Conservation (phyloP, 1,284 basidiomycete species). For the Boletus smithii region DNA sequence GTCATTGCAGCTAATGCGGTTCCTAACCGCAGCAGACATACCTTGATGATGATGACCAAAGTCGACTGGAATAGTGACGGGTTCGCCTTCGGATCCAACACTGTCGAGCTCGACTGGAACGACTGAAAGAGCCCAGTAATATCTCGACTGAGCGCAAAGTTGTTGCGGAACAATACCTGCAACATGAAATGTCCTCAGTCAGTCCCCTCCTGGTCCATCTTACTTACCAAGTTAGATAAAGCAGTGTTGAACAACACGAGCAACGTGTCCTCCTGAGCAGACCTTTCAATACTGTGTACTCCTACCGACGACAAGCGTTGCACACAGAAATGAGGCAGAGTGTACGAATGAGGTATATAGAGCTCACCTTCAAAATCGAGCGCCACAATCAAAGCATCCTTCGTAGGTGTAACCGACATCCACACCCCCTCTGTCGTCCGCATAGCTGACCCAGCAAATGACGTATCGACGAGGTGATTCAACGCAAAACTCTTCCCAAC, state of each 20-base stretch:
- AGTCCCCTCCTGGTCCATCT: background rate
- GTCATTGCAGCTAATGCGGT: too few relatives aligned
- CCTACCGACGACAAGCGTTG: conserved; percentile 34
- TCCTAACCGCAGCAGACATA: conserved; percentile 7
- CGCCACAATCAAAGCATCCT: conserved; percentile 51
- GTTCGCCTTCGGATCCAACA: conserved; percentile 57
- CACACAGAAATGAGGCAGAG: background rate
- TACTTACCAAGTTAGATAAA: conserved; percentile 49
- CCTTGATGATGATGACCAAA: conserved; percentile 63
- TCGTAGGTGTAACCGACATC: conserved; percentile 65
- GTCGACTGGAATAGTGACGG: conserved; percentile 57
- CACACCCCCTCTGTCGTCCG: conserved; percentile 64
- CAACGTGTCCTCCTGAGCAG: conserved; percentile 60
- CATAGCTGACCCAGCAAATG: conserved; percentile 66
- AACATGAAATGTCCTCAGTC: background rate
- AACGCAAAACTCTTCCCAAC: conserved; percentile 62
- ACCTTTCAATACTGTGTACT: conserved; percentile 61
- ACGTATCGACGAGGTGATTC: conserved; percentile 62
- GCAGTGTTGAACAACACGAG: conserved; percentile 64
- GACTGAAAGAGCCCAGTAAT: conserved; percentile 61
- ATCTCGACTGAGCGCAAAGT: conserved; percentile 57
- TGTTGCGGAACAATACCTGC: conserved; percentile 62
- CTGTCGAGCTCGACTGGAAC: conserved; percentile 58
- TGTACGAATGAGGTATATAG: background rate
- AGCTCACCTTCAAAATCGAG: conserved; percentile 59